phyloP scores from a whole-genome alignment of 192 early-diverging fungal genomes.

The Geranomyces michiganensis region DNA sequence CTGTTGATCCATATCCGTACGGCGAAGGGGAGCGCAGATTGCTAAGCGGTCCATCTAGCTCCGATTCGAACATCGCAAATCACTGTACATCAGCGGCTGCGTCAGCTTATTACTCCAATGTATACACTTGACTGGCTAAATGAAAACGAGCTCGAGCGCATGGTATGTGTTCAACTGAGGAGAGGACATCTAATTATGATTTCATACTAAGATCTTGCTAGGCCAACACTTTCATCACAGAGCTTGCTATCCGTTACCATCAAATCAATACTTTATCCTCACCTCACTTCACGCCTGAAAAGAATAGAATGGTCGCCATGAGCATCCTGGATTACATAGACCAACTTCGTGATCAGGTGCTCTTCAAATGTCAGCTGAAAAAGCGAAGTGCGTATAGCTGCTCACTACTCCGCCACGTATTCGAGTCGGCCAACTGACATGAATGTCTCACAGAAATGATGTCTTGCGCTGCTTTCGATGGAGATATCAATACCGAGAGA shows the following conservation, averaged over 20 bases:
- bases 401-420: no score
- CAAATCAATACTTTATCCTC: constrained; percentile 37
- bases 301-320: constrained; percentile 40
- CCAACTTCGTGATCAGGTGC: constrained; percentile 29
- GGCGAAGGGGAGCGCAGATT: not conserved
- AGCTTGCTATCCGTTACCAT: constrained; percentile 48
- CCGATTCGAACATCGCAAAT: not conserved
- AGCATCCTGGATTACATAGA: constrained; percentile 48
- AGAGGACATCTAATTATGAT: no score
- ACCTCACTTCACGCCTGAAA: constrained; percentile 20
- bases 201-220: constrained; percentile 12
- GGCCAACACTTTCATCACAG: constrained; percentile 51
- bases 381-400: constrained; percentile 42
- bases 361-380: constrained; percentile 38
- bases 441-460: constrained; percentile 7
- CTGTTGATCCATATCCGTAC: no score
- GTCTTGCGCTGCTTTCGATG: constrained; percentile 22
- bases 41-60: not conserved
- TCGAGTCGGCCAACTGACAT: not conserved
- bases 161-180: constrained; percentile 29
- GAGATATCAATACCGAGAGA: constrained; percentile 33
- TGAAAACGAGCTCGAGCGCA: constrained; percentile 32
- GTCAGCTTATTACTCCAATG: constrained; percentile 41
- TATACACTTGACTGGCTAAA: constrained; percentile 38
- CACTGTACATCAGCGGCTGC: not conserved